phyloP scores from a whole-genome alignment of 192 early-diverging fungal species.

The Dispira parvispora region DNA sequence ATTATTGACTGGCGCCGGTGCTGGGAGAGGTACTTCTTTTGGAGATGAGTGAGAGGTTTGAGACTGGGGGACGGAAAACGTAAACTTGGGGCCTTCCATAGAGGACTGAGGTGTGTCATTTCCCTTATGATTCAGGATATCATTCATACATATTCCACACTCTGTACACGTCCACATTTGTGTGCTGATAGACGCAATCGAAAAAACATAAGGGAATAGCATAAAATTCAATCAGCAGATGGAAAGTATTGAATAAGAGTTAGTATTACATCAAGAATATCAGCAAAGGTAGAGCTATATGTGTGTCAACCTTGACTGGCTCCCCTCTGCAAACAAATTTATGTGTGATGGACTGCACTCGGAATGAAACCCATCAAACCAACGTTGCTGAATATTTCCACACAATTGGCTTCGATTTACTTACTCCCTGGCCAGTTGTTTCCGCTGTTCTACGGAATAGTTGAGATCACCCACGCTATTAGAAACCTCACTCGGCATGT shows the following conservation, averaged over 20 bases:
- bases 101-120: background rate
- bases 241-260: background rate
- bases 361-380: background rate
- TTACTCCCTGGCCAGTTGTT: conserved; percentile 5
- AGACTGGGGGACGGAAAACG: background rate
- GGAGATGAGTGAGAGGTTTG: background rate
- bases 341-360: background rate
- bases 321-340: background rate
- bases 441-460: background rate
- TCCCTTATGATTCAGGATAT: background rate
- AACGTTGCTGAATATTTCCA: background rate
- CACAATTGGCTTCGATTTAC: background rate
- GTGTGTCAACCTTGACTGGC: background rate
- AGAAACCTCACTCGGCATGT: conserved; percentile 47
- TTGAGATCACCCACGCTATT: conserved; percentile 6
- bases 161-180: background rate
- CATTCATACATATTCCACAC: background rate
- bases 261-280: background rate
- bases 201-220: background rate
- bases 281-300: background rate
- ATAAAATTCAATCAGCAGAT: background rate
- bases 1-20: background rate
- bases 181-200: background rate
- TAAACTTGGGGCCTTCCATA: background rate
- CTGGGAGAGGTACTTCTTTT: background rate